phyloP scores from a whole-genome alignment of 148 eudicot genomes.

The Selenicereus undatus region DNA sequence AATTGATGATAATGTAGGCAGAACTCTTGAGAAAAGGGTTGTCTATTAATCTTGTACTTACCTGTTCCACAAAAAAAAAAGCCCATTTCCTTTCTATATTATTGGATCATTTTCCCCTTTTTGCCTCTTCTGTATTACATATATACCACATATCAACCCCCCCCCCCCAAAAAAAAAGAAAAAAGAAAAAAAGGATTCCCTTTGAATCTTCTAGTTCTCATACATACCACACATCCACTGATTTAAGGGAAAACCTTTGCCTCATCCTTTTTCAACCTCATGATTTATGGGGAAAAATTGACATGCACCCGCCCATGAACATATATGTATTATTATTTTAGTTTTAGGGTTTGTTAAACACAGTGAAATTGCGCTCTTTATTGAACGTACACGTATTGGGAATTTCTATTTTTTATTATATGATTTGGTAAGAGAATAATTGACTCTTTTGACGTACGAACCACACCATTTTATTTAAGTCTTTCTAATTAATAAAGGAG shows the following conservation, averaged over 20 bases:
- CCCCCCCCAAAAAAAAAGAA: background rate
- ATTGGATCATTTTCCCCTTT: background rate
- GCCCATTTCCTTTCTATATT: background rate
- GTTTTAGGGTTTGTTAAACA: too few relatives aligned
- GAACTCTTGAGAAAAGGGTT: too few relatives aligned
- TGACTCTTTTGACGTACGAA: too few relatives aligned
- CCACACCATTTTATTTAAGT: too few relatives aligned
- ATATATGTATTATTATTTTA: background rate
- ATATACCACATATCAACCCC: background rate
- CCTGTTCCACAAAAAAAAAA: too few relatives aligned
- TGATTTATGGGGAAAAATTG: background rate
- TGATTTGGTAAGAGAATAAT: too few relatives aligned
- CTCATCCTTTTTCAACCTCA: background rate
- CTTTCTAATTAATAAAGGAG: too few relatives aligned
- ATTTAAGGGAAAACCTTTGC: background rate
- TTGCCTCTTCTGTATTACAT: background rate
- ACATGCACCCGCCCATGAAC: background rate
- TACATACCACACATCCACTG: background rate
- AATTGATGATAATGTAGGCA: too few relatives aligned
- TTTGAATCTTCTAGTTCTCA: background rate
- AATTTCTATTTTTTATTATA: too few relatives aligned
- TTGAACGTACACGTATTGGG: too few relatives aligned
- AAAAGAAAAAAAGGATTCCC: background rate
- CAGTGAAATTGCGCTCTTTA: too few relatives aligned
- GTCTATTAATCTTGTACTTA: too few relatives aligned